Percentiles rank a stretch among this genome's conserved stretches.
phyloP scores from a whole-genome alignment of 1,284 basidiomycete species.

The Leccinum huronense region DNA sequence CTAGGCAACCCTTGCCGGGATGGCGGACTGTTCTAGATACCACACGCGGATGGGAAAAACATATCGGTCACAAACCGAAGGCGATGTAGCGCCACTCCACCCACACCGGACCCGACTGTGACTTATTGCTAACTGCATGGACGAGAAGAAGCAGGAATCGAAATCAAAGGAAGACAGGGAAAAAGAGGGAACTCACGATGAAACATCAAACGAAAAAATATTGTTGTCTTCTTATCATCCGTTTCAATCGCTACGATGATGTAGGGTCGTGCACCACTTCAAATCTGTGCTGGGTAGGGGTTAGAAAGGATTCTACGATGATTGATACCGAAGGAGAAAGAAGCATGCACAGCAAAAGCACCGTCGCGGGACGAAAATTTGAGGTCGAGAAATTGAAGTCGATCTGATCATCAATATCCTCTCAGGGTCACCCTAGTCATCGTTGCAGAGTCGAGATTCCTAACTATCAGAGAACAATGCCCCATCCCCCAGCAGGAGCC shows the following conservation, averaged over 20 bases:
- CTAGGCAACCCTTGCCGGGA: background rate
- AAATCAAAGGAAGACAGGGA: background rate
- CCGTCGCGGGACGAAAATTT: background rate
- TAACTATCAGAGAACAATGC: background rate
- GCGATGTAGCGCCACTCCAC: background rate
- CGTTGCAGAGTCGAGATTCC: background rate
- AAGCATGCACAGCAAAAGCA: background rate
- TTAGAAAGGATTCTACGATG: background rate
- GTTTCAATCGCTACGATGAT: background rate
- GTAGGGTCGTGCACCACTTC: background rate
- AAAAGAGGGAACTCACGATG: background rate
- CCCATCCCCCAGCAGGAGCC: background rate
- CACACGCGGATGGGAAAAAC: background rate
- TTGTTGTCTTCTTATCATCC: background rate
- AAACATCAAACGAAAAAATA: background rate
- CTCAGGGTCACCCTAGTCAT: background rate
- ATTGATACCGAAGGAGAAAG: background rate
- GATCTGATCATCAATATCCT: background rate
- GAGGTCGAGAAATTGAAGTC: background rate
- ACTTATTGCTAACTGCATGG: background rate
- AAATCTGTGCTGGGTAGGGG: background rate
- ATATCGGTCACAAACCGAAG: background rate
- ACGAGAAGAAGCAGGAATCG: background rate
- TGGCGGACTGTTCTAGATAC: background rate
- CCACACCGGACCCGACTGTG: background rate